Evolutionary conservation across 495 filamentous ascomycete species (phyloP), one percentile per base, ranked within the genome.

Genomic region (Pyrenopolyporus hunteri): DNA sequence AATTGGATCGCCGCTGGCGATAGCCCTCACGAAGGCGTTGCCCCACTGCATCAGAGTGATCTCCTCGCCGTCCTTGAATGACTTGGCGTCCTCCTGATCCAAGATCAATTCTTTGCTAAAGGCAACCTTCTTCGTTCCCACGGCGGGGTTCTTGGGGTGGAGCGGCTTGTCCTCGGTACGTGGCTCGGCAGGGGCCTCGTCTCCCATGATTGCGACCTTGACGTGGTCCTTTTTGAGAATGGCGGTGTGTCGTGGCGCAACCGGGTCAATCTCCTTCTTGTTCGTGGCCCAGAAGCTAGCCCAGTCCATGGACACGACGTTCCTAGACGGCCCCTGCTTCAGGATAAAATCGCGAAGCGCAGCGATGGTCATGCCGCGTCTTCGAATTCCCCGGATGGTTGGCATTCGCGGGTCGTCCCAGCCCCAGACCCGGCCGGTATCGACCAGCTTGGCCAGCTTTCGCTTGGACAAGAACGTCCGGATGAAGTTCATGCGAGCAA

Each of bases 401-500:
- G 92, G 92, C 84, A 97, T 92, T n/a, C 92, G 85, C 16, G 93
- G 93, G 66, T 96, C 92, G 60, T 96, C 91, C 92, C 93, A 97
- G 59, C 92, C 92, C 85, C 87, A 90, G 59, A 98, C 94, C 47
- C 83, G 79, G 33, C 92, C 92, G 46, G 83, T 76, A 42, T 97
- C 89, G 33, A 98, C 94, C 32, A 97, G 82, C 80, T 93, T 95
- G 23, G 93, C 91, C 17, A 98, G 83, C 79, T 98, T 98, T 36
- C 94, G 88, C 82, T 98, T 98, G 14, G 90, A 94, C 1, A 97
- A 82, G 55, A 97, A 81, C 0, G 92, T 96, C 20, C 87, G 84
- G 70, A 97, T 85, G 69, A 98, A 97, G 82, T 96, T 97, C 83
- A 98, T 91, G 66, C 94, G 88, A 32, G 93, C 85, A 76, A 98